Evolutionary conservation across 2,329 filamentous ascomycete species (phyloP).

Genomic region (Aspergillus melleus): DNA sequence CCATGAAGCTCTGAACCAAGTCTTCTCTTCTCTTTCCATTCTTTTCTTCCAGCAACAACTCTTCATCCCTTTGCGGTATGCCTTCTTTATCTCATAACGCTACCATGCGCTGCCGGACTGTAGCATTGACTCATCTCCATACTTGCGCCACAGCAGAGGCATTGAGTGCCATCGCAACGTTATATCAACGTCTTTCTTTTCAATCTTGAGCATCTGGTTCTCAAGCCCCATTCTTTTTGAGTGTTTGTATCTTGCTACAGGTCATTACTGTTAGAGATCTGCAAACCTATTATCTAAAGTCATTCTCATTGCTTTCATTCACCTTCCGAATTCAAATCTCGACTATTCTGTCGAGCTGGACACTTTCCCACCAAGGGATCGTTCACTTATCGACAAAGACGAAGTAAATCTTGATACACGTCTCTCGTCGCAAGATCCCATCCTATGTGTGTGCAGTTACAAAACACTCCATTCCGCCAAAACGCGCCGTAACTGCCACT

Average conservation of each 20-base stretch:
- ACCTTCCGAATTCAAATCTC: conserved; percentile 5
- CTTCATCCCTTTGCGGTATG: conserved; percentile 21
- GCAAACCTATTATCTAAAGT: background rate
- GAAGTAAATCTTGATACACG: background rate
- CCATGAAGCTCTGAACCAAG: conserved; percentile 19
- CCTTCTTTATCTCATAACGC: conserved; percentile 1
- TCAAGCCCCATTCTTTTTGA: conserved; percentile 16
- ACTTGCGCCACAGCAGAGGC: conserved; percentile 23
- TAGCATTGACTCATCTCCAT: conserved; percentile 9
- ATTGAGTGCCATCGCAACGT: conserved; percentile 32
- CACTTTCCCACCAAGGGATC: background rate
- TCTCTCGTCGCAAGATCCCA: background rate
- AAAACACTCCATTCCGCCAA: background rate
- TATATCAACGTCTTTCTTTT: conserved; percentile 16
- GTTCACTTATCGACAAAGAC: background rate
- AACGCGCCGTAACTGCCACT: conserved; percentile 3
- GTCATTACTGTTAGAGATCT: conserved; percentile 2
- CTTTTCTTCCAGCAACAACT: conserved; percentile 12
- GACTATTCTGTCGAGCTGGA: conserved; percentile 14
- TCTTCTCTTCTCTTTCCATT: conserved; percentile 20
- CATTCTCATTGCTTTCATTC: conserved; percentile 8
- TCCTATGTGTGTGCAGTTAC: conserved; percentile 4
- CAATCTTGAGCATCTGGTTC: conserved; percentile 20
- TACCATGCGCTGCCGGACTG: background rate
- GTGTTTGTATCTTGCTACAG: conserved; percentile 2